Evolutionary conservation across 352 stramenopile species (phyloP).

Genomic region (Pythium guiyangense): DNA sequence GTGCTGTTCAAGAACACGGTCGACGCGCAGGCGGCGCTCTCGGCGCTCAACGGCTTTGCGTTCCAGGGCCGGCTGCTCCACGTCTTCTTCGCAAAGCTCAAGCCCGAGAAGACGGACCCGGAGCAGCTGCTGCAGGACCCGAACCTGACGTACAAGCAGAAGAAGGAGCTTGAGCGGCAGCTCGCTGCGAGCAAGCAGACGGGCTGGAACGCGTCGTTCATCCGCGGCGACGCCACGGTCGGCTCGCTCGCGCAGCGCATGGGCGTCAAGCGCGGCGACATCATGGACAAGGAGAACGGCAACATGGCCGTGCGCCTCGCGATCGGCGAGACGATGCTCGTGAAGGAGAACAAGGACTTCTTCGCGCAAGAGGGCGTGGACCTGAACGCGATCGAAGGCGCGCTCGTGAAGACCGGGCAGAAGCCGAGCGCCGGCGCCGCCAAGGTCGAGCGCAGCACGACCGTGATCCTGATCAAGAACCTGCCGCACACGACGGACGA

Average conservation of each 20-base stretch:
- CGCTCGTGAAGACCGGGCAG: conserved; percentile 48
- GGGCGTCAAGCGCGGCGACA: conserved; percentile 91
- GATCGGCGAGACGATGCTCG: conserved; percentile 96
- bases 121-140: conserved; percentile 52
- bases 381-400: conserved; percentile 90
- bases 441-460: conserved; percentile 91
- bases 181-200: conserved; percentile 70
- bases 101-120: conserved; percentile 57
- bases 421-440: conserved; percentile 22
- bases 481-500: conserved; percentile 93
- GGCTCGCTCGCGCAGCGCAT: conserved; percentile 81
- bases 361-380: conserved; percentile 94
- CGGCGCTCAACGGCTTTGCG: conserved; percentile 88
- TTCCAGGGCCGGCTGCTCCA: conserved; percentile 97
- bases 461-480: conserved; percentile 98
- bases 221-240: conserved; percentile 68
- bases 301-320: conserved; percentile 98
- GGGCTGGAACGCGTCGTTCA: conserved; percentile 95
- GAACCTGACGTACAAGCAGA: conserved; percentile 85
- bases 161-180: conserved; percentile 89
- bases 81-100: conserved; percentile 87
- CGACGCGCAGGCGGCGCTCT: conserved; percentile 86
- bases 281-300: conserved; percentile 93
- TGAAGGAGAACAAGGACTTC: conserved; percentile 98
- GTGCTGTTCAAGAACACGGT: conserved; percentile 92